Percentiles rank a stretch among this genome's conserved stretches.
phyloP scores from a whole-genome alignment of 192 early-diverging fungal species.

The Diversispora epigaea region DNA sequence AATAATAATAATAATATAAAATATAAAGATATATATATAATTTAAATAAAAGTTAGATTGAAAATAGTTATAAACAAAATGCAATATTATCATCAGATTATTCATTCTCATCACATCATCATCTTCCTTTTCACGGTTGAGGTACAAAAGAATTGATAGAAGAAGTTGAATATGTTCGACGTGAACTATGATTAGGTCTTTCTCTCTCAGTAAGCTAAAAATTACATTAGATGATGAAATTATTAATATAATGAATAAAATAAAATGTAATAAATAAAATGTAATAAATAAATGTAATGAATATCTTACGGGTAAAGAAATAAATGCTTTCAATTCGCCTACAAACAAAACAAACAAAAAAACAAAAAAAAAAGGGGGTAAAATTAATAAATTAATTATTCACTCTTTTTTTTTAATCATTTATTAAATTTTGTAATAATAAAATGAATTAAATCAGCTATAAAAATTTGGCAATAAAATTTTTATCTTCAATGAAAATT shows the following conservation, averaged over 20 bases:
- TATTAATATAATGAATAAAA: neutral
- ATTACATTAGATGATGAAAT: neutral
- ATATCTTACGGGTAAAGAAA: constrained; percentile 11
- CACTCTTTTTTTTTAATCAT: no score
- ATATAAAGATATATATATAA: no score
- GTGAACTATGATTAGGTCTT: neutral
- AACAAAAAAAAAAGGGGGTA: neutral
- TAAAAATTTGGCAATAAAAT: constrained; percentile 17
- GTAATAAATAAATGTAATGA: neutral
- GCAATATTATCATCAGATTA: neutral
- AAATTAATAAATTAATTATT: neutral
- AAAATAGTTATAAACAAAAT: neutral
- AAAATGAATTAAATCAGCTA: neutral
- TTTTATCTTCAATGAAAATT: constrained; percentile 17
- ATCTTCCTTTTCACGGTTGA: neutral
- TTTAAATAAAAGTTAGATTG: no score
- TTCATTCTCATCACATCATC: neutral
- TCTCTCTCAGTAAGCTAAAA: neutral
- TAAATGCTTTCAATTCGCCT: constrained; percentile 21
- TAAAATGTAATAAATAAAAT: neutral
- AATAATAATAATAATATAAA: no score
- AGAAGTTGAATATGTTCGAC: neutral
- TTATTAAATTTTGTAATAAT: no score
- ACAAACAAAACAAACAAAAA: neutral
- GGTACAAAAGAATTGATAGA: neutral